Percentiles rank a stretch among this genome's conserved stretches.
phyloP scores from a whole-genome alignment of 2,329 filamentous ascomycete species.

The Chaetomium sp. region DNA sequence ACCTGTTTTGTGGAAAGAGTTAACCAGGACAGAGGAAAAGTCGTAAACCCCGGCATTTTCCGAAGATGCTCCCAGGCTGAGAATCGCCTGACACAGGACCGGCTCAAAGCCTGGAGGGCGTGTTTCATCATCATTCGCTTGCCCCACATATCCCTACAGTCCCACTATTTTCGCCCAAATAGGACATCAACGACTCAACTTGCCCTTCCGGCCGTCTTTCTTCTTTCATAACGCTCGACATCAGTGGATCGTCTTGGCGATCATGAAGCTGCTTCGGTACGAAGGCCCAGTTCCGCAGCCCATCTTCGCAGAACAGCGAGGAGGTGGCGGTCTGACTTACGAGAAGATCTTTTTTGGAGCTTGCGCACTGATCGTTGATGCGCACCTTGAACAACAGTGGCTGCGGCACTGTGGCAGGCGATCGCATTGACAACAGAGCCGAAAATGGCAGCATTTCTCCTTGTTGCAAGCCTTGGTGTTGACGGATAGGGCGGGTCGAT shows the following conservation, averaged over 20 bases:
- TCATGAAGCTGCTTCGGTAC: background rate
- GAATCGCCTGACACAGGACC: background rate
- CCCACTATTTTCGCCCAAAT: background rate
- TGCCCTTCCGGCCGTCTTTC: no score
- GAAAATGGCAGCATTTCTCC: background rate
- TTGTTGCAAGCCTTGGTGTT: slow-evolving; percentile 1
- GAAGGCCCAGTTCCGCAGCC: background rate
- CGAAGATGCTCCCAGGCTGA: background rate
- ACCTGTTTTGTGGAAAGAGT: background rate
- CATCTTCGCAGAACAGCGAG: background rate
- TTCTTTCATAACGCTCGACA: background rate
- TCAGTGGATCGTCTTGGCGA: background rate
- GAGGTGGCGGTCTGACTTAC: background rate
- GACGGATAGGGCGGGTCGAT: background rate
- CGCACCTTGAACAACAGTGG: no score
- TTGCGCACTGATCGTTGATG: slow-evolving; percentile 10
- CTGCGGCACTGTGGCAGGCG: background rate
- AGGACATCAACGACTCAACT: background rate
- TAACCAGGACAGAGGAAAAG: no score
- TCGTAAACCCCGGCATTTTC: no score
- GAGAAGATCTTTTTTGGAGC: background rate
- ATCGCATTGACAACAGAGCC: slow-evolving; percentile 9
- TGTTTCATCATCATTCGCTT: slow-evolving; percentile 10
- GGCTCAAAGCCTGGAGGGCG: background rate
- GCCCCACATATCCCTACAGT: background rate